A percentile compares a stretch with the other conserved stretches of the same genome.
These are phyloP conservation scores for Boletus subparvulus DNA, from an alignment of 768 basidiomycete species.

Conservation along the genomic window DNA sequence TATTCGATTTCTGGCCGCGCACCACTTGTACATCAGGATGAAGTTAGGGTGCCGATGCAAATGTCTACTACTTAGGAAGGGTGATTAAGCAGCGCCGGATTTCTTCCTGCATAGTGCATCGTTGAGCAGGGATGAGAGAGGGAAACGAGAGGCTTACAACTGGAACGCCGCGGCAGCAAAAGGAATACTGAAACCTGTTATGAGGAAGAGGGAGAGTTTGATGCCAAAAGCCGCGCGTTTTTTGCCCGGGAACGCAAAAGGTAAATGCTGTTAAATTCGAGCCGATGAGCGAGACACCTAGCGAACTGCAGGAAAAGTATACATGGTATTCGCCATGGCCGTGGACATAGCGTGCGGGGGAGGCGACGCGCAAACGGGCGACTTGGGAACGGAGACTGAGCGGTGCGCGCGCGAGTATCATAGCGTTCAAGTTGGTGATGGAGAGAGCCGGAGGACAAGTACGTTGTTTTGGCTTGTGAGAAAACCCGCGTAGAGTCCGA, in stretches of 20 bases:
- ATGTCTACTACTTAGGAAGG: constrained; percentile 2
- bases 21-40: constrained; percentile 7
- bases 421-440: constrained; percentile 11
- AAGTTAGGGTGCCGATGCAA: not conserved
- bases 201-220: constrained; percentile 39
- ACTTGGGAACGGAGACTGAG: constrained; percentile 41
- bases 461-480: constrained; percentile 14
- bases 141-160: constrained; percentile 47
- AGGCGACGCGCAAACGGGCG: constrained; percentile 23
- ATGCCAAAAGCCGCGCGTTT: constrained; percentile 46
- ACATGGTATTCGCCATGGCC: constrained; percentile 56
- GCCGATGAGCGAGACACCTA: constrained; percentile 2
- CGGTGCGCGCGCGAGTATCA: constrained; percentile 47
- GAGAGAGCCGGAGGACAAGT: constrained; percentile 12
- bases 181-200: constrained; percentile 63
- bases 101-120: constrained; percentile 40
- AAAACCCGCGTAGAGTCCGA: constrained; percentile 1
- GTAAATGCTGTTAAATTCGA: constrained; percentile 45
- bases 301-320: constrained; percentile 9
- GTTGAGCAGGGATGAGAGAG: not conserved
- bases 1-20: not conserved
- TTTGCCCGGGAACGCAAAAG: constrained; percentile 52
- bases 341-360: constrained; percentile 46
- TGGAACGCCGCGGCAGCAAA: constrained; percentile 62
- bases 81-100: constrained; percentile 28